Conservation (phyloP, 208 protist genomes). For the Naegleria fowleri region DNA sequence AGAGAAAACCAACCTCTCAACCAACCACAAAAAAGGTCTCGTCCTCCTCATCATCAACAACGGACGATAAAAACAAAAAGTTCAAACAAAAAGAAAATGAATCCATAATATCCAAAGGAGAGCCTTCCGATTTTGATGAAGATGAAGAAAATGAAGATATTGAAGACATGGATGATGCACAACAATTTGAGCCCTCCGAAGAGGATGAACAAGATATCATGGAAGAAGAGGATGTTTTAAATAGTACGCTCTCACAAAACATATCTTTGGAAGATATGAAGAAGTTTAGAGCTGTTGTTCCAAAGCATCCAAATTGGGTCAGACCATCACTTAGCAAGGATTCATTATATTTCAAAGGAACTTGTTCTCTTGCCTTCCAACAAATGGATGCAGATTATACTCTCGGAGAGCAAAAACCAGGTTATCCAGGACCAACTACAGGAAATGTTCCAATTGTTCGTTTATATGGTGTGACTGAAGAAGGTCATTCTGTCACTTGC, state of each 20-base stretch:
- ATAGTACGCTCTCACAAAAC: not conserved
- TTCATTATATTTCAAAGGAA: not conserved
- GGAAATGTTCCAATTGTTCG: slow-evolving; percentile 41
- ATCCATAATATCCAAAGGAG: not conserved
- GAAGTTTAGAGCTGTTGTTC: not conserved
- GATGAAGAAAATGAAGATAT: not conserved
- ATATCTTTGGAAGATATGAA: not conserved
- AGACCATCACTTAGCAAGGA: not conserved
- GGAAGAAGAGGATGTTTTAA: not conserved
- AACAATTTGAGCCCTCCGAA: not conserved
- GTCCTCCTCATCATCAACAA: too few relatives aligned
- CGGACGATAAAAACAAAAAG: not conserved
- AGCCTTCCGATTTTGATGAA: not conserved
- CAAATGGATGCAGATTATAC: slow-evolving; percentile 15
- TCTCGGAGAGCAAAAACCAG: not conserved
- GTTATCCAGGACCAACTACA: not conserved
- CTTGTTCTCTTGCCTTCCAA: not conserved
- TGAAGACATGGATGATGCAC: not conserved
- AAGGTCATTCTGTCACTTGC: slow-evolving; percentile 46
- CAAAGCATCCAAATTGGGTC: not conserved
- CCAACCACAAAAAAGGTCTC: not conserved
- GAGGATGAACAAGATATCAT: not conserved
- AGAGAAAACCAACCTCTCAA: not conserved
- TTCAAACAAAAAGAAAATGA: not conserved
- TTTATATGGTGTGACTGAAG: slow-evolving; percentile 54